Evolutionary conservation across 352 stramenopile genomes (phyloP).

Genomic region (Phytophthora cryptogea): DNA sequence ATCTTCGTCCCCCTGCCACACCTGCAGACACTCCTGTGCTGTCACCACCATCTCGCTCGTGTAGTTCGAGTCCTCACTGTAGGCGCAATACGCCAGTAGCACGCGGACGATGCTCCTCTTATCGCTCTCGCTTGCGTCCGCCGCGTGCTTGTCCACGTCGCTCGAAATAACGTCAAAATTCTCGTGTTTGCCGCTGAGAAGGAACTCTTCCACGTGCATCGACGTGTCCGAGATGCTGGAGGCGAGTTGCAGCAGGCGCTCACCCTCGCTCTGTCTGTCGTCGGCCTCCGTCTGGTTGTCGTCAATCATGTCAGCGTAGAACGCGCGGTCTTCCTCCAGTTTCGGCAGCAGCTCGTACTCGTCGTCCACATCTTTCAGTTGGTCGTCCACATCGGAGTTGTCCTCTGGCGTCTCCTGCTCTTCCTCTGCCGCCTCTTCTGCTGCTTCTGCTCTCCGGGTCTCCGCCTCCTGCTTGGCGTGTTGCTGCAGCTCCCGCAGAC

Average conservation of each 20-base stretch:
- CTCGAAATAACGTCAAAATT: conserved; percentile 51
- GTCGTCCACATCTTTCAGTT: conserved; percentile 31
- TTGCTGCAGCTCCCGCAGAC: conserved; percentile 24
- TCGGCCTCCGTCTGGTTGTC: conserved; percentile 26
- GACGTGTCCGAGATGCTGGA: conserved; percentile 39
- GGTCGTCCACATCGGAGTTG: conserved; percentile 26
- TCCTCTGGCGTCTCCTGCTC: conserved; percentile 18
- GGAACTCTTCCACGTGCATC: conserved; percentile 61
- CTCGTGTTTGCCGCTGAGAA: conserved; percentile 57
- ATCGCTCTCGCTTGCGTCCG: conserved; percentile 38
- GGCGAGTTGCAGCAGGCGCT: conserved; percentile 40
- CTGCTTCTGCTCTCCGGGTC: background rate
- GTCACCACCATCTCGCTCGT: conserved; percentile 63
- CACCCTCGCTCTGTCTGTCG: conserved; percentile 20
- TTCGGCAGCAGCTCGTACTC: conserved; percentile 46
- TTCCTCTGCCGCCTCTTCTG: background rate
- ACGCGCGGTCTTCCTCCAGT: conserved; percentile 34
- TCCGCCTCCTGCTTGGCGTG: conserved; percentile 17
- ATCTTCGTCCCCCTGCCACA: conserved; percentile 71
- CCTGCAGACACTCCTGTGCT: conserved; percentile 63
- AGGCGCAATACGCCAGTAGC: conserved; percentile 75
- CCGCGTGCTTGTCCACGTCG: conserved; percentile 48
- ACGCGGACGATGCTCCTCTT: conserved; percentile 57
- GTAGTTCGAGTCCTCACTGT: conserved; percentile 73
- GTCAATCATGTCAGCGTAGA: conserved; percentile 33